Base-by-base conservation (phyloP, 2,329 filamentous ascomycete genomes). In the Arthrobotrys musiformis region DNA sequence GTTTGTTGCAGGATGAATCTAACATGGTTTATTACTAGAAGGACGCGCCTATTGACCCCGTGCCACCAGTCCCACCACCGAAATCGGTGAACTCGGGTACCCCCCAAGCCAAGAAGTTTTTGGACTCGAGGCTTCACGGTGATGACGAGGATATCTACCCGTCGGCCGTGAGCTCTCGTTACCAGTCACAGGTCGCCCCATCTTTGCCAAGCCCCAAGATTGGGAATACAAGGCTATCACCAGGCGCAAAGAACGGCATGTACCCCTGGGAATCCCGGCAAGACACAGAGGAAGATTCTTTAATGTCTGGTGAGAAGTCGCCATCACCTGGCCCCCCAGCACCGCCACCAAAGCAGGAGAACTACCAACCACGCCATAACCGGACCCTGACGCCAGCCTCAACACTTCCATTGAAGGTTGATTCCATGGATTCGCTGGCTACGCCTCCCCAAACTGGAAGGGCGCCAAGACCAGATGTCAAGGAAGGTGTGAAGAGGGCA, bases 91-190 rank as follows among this genome's bases (percentile, higher is more conserved):
- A 61, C 17, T 56, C 61, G 30, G 62, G 52, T 48, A 48, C 44
- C 6, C 40, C 67, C 0, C 68, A 72, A 30, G 50, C 33, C 15
- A 72, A 58, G 42, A 40, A 42, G 62, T 62, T 64, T 28, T 54
- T 73, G 9, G 74, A 72, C 61, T 68, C 69, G 44, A 77, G 66
- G 22, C 66, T 77, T 33, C 73, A 78, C 19, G 74, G 74, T 42
- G 74, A 78, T 40, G 68, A 78, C 46, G 74, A 78, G 15, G 74
- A 78, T 22, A 62, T 72, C 22, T 78, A 78, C 35, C 74, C 74
- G 26, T 61, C 66, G n/a, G 40, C 74, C 4, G 48, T 63, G 37
- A 72, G 28, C 35, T 50, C 74, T 66, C 61, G 61, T 30, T 68
- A 78, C 60, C 62, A 66, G 52, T 22, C 58, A 28, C 66, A 67